Base-by-base conservation (phyloP, 768 basidiomycete species). In the Filobasidium wieringae region DNA sequence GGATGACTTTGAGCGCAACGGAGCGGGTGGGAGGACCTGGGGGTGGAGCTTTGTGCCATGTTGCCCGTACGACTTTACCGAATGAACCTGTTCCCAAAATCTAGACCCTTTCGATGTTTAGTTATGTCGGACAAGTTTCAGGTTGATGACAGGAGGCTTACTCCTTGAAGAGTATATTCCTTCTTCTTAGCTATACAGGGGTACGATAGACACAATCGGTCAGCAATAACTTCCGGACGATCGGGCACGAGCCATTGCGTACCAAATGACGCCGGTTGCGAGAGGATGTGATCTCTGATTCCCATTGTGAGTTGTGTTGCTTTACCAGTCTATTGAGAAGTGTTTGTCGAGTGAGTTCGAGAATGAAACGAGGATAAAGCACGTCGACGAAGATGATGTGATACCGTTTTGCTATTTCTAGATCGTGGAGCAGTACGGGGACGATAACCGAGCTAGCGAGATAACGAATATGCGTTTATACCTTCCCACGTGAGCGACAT, bases 31-130 rank as follows among this genome's bases (percentile, higher is more conserved):
- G 61, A 0, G 60, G 53, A 11, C 65, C 64, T 1, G 61, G 53
- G 2, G 71, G 72, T 2, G 68, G 65, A 0, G 63, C 64, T 1
- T 59, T 56, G 22, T 54, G 60, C 78, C 77, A 78, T 0, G 71
- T 72, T 2, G 77, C 76, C 66, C 87, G 85, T 72, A 89, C 79
- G 49, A 96, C 93, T 70, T 88, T 88, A 26, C 91, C 91, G 74
- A 93, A 95, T 0, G 88, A 84, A 2, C 91, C 91, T 14, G 79
- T 79, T 4, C 91, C 91, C 4, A 92, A 77, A 4, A 82, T 78
- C 29, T 84, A 79, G 7, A 22, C 14, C 58, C 85, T 82, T 0
- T 86, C 75, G 59, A 22, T 11, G 22, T 17, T 19, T 4, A 12
- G 11, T 12, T 24, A 22, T 24, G 47, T 12, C 26, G 12, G 7